These are phyloP conservation scores for Nepenthes gracilis DNA, from an alignment of 148 eudicot genomes.

Conservation along the genomic window DNA sequence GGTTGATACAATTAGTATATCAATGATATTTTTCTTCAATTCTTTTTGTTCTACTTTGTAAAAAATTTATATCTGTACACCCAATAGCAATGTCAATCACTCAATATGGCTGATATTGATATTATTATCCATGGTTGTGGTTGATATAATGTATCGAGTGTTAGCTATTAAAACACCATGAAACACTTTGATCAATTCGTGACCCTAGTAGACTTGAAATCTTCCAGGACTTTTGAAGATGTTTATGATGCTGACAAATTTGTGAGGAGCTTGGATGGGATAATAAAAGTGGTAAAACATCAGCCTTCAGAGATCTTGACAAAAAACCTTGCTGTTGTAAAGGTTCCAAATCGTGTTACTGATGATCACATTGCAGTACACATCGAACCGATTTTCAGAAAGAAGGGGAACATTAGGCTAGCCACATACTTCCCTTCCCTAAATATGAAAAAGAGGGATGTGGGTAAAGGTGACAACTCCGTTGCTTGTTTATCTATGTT, in stretches of 20 bases:
- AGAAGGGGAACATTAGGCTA: slow-evolving; percentile 76
- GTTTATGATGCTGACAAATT: slow-evolving; percentile 75
- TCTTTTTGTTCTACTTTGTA: no score
- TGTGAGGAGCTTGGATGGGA: slow-evolving; percentile 61
- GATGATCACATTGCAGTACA: slow-evolving; percentile 52
- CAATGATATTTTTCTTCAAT: no score
- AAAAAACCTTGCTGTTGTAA: slow-evolving; percentile 65
- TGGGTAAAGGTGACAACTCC: slow-evolving; percentile 27
- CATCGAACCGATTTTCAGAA: slow-evolving; percentile 48
- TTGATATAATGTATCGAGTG: neutral
- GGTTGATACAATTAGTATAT: no score
- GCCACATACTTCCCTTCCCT: slow-evolving; percentile 83
- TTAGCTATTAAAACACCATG: neutral
- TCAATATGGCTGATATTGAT: no score
- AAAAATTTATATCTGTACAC: no score
- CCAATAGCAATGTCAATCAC: no score
- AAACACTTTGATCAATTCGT: no score
- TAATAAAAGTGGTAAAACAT: slow-evolving; percentile 65
- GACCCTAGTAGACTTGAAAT: neutral
- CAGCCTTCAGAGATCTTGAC: slow-evolving; percentile 46
- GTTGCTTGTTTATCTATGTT: slow-evolving; percentile 86
- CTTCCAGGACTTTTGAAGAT: slow-evolving; percentile 71
- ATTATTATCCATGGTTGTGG: neutral
- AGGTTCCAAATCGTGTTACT: slow-evolving; percentile 74
- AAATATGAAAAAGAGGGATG: slow-evolving; percentile 52